These are phyloP conservation scores for Gaeumannomyces sp. DNA, from an alignment of 2,329 filamentous ascomycete genomes.

Conservation along the genomic window DNA sequence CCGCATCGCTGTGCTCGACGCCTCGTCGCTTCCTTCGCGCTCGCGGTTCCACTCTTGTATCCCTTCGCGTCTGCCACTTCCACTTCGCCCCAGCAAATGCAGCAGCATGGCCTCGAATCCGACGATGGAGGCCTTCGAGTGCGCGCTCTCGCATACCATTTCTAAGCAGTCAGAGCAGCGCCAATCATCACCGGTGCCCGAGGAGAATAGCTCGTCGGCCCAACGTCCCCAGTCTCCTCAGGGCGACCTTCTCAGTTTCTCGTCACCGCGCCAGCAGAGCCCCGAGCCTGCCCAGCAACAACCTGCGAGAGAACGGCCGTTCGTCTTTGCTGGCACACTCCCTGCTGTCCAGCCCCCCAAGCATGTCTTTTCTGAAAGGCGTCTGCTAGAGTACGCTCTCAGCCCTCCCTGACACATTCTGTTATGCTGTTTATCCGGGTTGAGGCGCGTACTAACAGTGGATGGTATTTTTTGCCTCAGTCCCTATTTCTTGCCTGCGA, in stretches of 20 bases:
- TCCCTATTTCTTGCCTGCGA: too few species aligned
- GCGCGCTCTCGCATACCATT: not conserved
- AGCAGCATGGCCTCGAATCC: slow-evolving; percentile 7
- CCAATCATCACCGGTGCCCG: not conserved
- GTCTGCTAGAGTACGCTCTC: too few species aligned
- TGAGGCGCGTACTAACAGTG: not conserved
- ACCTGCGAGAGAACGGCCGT: not conserved
- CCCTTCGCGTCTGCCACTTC: not conserved
- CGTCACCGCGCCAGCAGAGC: not conserved
- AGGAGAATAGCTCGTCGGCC: not conserved
- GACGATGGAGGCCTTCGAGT: slow-evolving; percentile 7
- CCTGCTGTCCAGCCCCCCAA: not conserved
- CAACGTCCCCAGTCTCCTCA: not conserved
- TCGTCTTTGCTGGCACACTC: not conserved
- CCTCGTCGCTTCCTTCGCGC: not conserved
- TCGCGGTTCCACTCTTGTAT: not conserved
- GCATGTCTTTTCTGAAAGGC: not conserved
- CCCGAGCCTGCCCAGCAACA: not conserved
- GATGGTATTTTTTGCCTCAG: not conserved
- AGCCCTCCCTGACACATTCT: too few species aligned
- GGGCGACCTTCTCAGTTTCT: not conserved
- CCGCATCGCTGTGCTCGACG: not conserved
- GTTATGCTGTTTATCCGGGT: not conserved
- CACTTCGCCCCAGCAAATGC: slow-evolving; percentile 4
- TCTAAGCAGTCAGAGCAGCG: not conserved